Conservation (phyloP, 768 basidiomycete genomes). For the Termitomyces sp. region DNA sequence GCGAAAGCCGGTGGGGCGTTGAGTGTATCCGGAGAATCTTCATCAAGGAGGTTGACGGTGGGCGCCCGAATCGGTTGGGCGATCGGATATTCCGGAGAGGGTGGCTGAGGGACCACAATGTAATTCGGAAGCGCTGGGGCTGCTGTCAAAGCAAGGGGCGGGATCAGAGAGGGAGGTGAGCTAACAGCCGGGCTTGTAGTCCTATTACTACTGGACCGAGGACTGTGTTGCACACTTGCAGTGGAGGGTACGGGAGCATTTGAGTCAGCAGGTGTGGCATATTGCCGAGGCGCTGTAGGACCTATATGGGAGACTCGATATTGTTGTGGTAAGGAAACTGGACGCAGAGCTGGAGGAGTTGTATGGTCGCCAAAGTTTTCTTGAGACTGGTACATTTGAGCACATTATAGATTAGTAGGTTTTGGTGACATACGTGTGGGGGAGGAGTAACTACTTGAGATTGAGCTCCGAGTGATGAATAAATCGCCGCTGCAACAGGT, state of each 20-base stretch:
- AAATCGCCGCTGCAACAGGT: conserved; percentile 16
- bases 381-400: not conserved
- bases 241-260: not conserved
- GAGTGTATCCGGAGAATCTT: conserved; percentile 37
- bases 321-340: conserved; percentile 8
- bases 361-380: not conserved
- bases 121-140: conserved; percentile 14
- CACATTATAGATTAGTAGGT: not conserved
- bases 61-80: conserved; percentile 22
- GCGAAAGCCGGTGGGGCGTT: conserved; percentile 16
- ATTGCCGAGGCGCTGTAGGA: conserved; percentile 5
- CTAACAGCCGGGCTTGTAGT: conserved; percentile 11
- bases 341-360: conserved; percentile 5
- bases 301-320: conserved; percentile 6
- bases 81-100: conserved; percentile 15
- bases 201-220: not conserved
- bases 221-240: not conserved
- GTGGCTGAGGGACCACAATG: conserved; percentile 2
- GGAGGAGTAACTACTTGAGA: conserved; percentile 2
- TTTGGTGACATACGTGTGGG: conserved; percentile 6
- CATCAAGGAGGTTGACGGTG: conserved; percentile 59
- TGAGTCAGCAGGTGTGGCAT: not conserved
- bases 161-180: conserved; percentile 10
- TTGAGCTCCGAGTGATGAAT: conserved; percentile 2
- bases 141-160: conserved; percentile 16